Conservation (phyloP, 2,329 filamentous ascomycete genomes). For the Colletotrichum horii region DNA sequence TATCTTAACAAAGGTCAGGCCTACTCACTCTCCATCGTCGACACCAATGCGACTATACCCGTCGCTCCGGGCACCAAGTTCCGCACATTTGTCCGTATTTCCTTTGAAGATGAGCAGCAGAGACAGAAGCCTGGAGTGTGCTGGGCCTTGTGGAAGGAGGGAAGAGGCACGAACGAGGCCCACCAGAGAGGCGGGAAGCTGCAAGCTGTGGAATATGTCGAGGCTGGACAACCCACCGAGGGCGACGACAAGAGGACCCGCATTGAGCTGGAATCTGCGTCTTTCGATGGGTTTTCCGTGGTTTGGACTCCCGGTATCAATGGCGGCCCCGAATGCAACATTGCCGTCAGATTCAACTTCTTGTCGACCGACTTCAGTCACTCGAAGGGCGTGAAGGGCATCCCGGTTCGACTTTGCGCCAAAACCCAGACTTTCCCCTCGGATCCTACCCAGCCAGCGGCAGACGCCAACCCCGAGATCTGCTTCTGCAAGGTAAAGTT, state of each 20-base stretch:
- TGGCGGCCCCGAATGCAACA: conserved; percentile 75
- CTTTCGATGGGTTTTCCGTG: conserved; percentile 93
- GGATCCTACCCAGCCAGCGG: conserved; percentile 52
- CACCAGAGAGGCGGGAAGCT: conserved; percentile 92
- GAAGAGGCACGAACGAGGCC: conserved; percentile 91
- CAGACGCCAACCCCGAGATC: conserved; percentile 66
- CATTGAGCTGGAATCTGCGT: conserved; percentile 75
- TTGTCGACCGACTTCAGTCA: conserved; percentile 98
- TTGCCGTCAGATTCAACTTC: conserved; percentile 97
- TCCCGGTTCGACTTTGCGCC: conserved; percentile 89
- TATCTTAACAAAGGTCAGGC: conserved; percentile 98
- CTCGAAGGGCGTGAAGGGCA: conserved; percentile 97
- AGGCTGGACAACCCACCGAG: conserved; percentile 62
- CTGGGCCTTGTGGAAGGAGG: conserved; percentile 95
- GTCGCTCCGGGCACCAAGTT: conserved; percentile 71
- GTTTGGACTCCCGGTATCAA: conserved; percentile 80
- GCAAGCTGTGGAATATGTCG: conserved; percentile 94
- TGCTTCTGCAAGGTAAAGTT: conserved; percentile 97
- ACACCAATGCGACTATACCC: conserved; percentile 70
- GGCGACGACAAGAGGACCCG: conserved; percentile 70
- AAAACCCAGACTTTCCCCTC: conserved; percentile 77
- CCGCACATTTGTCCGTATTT: conserved; percentile 91
- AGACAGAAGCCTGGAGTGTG: conserved; percentile 80
- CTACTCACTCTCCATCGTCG: conserved; percentile 84
- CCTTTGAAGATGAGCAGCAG: conserved; percentile 96